Conservation (phyloP, 2,329 filamentous ascomycete genomes). For the Sclerotinia sclerotiorum region DNA sequence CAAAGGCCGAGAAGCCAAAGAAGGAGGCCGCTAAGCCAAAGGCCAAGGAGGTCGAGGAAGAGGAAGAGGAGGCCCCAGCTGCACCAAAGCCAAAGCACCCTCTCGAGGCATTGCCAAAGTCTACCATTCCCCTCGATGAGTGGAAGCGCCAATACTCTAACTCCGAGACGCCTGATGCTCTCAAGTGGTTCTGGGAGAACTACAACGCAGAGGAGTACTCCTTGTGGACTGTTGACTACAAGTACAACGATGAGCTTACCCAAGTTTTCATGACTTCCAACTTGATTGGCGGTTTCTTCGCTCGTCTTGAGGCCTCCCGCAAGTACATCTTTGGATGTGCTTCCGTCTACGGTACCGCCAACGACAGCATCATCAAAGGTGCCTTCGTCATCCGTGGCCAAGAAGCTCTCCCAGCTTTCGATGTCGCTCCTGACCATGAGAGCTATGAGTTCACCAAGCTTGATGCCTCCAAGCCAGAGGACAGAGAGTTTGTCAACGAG, state of each 20-base stretch:
- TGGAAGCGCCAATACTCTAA: constrained; percentile 99
- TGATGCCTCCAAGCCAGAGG: constrained; percentile 80
- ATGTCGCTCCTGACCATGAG: constrained; percentile 96
- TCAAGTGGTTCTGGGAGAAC: constrained; percentile 99
- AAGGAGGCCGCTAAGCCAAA: constrained; percentile 51
- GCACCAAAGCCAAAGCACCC: constrained; percentile 96
- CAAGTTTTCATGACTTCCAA: constrained; percentile 99
- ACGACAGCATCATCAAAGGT: constrained; percentile 88
- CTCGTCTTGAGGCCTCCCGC: constrained; percentile 93
- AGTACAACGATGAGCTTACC: constrained; percentile 98
- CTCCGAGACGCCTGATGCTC: constrained; percentile 77
- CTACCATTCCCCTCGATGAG: constrained; percentile 85
- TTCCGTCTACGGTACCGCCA: constrained; percentile 85
- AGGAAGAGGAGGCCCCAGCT: constrained; percentile 56
- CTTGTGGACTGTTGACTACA: constrained; percentile 92
- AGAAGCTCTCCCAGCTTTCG: constrained; percentile 81
- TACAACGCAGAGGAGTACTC: constrained; percentile 94
- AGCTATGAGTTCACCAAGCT: constrained; percentile 97
- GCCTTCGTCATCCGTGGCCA: constrained; percentile 94
- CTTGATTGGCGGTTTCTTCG: constrained; percentile 96
- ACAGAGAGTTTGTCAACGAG: constrained; percentile 81
- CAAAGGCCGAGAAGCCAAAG: constrained; percentile 65
- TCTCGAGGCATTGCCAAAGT: constrained; percentile 76
- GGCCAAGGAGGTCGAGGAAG: constrained; percentile 56
- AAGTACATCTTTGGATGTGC: constrained; percentile 95